A percentile compares a stretch with the other conserved stretches of the same genome.
Evolutionary conservation across 139 green algal species (phyloP).

Genomic region (Chlamydomonas sphaeroides): DNA sequence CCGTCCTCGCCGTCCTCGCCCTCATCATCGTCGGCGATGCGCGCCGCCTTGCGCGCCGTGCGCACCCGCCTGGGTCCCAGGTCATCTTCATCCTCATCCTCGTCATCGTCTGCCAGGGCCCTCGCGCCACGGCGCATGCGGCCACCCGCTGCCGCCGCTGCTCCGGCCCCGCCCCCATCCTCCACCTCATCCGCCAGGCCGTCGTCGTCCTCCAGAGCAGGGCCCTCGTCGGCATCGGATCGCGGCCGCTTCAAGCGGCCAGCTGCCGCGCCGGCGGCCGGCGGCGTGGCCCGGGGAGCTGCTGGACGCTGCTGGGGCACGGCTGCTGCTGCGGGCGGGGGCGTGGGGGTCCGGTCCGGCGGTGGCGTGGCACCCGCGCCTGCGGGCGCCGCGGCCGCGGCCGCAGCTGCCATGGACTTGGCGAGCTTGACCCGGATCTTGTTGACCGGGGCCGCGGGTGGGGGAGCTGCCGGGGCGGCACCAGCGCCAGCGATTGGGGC

Average conservation of each 20-base stretch:
- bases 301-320: too few relatives aligned
- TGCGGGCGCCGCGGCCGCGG: background rate
- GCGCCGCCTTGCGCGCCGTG: slow-evolving; percentile 4
- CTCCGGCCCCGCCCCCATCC: background rate
- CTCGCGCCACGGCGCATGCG: background rate
- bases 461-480: background rate
- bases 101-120: background rate
- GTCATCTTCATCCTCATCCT: slow-evolving; percentile 17
- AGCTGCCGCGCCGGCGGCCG: background rate
- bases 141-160: background rate
- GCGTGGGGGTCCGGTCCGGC: too few relatives aligned
- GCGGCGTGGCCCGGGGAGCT: background rate
- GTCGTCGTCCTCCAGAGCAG: background rate
- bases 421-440: slow-evolving; percentile 37
- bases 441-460: background rate
- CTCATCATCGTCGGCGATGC: background rate
- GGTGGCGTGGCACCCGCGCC: too few relatives aligned
- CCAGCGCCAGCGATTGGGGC: background rate
- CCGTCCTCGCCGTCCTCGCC: background rate
- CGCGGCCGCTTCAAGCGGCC: slow-evolving; percentile 23
- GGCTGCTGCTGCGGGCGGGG: background rate
- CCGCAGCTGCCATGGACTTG: slow-evolving; percentile 19
- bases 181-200: background rate
- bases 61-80: background rate
- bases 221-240: background rate